phyloP scores from a whole-genome alignment of 2,329 filamentous ascomycete species.

The Xylariomycetidae sp. region DNA sequence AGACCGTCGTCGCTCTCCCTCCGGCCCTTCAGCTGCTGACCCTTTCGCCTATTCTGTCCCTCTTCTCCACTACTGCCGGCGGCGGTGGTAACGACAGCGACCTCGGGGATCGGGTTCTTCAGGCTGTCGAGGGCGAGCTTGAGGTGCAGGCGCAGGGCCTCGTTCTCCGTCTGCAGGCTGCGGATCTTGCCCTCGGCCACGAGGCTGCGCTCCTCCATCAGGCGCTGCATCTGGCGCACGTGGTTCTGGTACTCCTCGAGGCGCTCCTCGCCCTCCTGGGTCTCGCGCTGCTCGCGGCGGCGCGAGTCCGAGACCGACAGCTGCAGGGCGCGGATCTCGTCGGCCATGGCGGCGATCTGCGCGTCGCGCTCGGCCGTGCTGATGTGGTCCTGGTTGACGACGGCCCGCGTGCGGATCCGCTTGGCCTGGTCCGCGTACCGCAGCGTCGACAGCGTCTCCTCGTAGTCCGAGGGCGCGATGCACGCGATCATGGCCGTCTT shows the following conservation, averaged over 20 bases:
- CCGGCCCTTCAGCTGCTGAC: slow-evolving; percentile 30
- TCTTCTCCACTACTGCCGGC: slow-evolving; percentile 20
- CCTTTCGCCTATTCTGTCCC: slow-evolving; percentile 17
- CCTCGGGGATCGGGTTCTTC: slow-evolving; percentile 81
- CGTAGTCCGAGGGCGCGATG: slow-evolving; percentile 91
- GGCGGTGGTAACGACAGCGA: slow-evolving; percentile 31
- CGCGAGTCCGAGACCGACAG: slow-evolving; percentile 63
- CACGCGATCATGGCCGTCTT: slow-evolving; percentile 99
- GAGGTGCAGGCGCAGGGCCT: slow-evolving; percentile 80
- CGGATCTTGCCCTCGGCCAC: slow-evolving; percentile 93
- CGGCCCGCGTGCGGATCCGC: slow-evolving; percentile 87
- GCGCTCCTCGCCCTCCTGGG: slow-evolving; percentile 71
- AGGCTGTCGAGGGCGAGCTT: slow-evolving; percentile 80
- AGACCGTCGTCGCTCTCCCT: slow-evolving; percentile 22
- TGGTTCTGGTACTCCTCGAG: slow-evolving; percentile 93
- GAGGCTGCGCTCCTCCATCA: slow-evolving; percentile 92
- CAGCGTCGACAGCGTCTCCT: slow-evolving; percentile 92
- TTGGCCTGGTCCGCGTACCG: slow-evolving; percentile 98
- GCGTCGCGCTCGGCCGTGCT: slow-evolving; percentile 90
- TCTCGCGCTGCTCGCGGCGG: slow-evolving; percentile 66
- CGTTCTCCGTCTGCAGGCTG: slow-evolving; percentile 83
- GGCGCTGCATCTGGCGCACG: slow-evolving; percentile 82
- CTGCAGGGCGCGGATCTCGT: slow-evolving; percentile 85
- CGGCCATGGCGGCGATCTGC: slow-evolving; percentile 90
- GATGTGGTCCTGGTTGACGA: slow-evolving; percentile 93